These are phyloP conservation scores for Claviceps humidiphila DNA, from an alignment of 2,329 filamentous ascomycete genomes.

Conservation along the genomic window DNA sequence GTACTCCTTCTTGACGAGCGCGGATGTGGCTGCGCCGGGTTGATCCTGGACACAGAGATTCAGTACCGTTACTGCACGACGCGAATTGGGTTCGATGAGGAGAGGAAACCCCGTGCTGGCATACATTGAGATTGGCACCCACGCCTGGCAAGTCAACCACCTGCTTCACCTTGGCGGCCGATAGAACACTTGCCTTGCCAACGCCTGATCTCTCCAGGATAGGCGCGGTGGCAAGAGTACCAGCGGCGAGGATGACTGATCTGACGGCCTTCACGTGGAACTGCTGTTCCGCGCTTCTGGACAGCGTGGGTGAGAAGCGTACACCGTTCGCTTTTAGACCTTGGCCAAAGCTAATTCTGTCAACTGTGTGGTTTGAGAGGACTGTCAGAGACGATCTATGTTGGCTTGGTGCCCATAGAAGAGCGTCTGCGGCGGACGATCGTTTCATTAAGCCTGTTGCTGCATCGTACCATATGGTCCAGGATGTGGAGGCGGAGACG, in stretches of 20 bases:
- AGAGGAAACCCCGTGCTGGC: not conserved
- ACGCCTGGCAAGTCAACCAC: conserved; percentile 42
- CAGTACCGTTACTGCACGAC: not conserved
- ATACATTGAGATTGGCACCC: conserved; percentile 18
- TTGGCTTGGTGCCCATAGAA: conserved; percentile 21
- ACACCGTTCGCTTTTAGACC: conserved; percentile 1
- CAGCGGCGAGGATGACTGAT: conserved; percentile 9
- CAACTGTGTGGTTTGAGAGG: conserved; percentile 17
- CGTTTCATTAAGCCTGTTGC: conserved; percentile 7
- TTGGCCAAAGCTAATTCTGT: conserved; percentile 19
- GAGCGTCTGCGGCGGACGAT: conserved; percentile 12
- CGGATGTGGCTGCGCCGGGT: conserved; percentile 9
- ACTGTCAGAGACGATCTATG: conserved; percentile 18
- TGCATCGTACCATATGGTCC: conserved; percentile 13
- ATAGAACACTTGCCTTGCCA: conserved; percentile 33
- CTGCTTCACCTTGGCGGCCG: conserved; percentile 30
- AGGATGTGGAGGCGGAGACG: conserved; percentile 13
- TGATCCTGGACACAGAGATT: conserved; percentile 8
- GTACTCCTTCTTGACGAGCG: conserved; percentile 8
- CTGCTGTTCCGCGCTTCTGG: conserved; percentile 30
- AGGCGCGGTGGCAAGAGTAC: conserved; percentile 7
- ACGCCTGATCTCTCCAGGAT: conserved; percentile 43
- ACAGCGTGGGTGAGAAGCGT: conserved; percentile 17
- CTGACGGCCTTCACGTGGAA: conserved; percentile 3
- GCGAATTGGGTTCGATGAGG: not conserved